Evolutionary conservation across 352 stramenopile species (phyloP), one percentile per base, ranked within the genome.

Genomic region (Phytophthora hybrid): DNA sequence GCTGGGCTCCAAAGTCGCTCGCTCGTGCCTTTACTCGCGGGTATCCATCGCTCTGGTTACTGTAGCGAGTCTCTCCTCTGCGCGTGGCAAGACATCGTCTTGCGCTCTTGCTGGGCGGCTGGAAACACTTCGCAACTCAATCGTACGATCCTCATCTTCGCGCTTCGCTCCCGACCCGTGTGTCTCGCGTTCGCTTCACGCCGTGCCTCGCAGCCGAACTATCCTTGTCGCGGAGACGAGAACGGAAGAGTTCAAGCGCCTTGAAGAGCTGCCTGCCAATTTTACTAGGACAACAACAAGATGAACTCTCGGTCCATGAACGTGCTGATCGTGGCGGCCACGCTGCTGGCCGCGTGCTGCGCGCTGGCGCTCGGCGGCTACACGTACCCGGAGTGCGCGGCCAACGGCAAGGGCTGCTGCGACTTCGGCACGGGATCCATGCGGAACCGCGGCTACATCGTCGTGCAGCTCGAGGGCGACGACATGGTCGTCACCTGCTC

Each of bases 401-500:
- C 37, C 2, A 73, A 76, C 41, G 83, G 69, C 44, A 77, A 77
- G 37, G 82, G 78, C 63, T 92, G 87, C 76, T 93, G 84, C 69
- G 59, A 72, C 37, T 89, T 90, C 39, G 82, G 80, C 64, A 80
- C 67, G 37, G 77, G 76, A 21, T 78, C 68, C 44, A 93, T 93
- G 87, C 78, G 73, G 51, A 82, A 84, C 68, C 87, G 76, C 31
- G 87, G 87, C 31, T 92, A 90, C 74, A 69, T 89, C 11, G 80
- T 92, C 32, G 64, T 89, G 44, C 59, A 64, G 41, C 31, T 91
- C 47, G 66, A 82, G 51, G 79, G 79, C 11, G 75, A 78, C 39
- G 82, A 83, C 59, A 85, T 86, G 60, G 83, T 89, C 55, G 80
- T 93, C 72, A 93, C 87, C 31, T 93, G 87, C 76, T 79, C 73